Evolutionary conservation across 2,329 filamentous ascomycete species (phyloP).

Genomic region (Lomentospora prolificans): DNA sequence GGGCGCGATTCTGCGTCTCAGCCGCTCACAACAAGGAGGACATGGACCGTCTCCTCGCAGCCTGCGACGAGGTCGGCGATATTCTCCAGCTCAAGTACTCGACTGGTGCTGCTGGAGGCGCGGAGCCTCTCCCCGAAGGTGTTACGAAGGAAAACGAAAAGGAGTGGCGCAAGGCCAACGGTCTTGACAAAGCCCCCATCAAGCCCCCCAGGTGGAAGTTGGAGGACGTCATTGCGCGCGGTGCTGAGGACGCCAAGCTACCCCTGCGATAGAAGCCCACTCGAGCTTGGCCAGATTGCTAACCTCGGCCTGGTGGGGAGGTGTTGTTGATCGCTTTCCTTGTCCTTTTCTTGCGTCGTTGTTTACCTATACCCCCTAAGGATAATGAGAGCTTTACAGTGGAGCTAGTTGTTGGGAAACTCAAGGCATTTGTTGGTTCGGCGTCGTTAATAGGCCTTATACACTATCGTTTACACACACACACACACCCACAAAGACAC

Average conservation of each 20-base stretch:
- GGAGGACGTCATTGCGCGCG: constrained; percentile 68
- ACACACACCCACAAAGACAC: neutral
- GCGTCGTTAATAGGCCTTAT: neutral
- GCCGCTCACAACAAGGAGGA: constrained; percentile 98
- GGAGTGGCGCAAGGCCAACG: constrained; percentile 52
- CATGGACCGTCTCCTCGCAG: constrained; percentile 76
- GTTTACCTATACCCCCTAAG: neutral
- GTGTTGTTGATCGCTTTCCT: neutral
- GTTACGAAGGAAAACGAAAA: constrained; percentile 62
- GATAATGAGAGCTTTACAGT: neutral
- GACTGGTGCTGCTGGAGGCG: constrained; percentile 86
- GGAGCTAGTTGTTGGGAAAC: neutral
- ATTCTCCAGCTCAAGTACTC: constrained; percentile 93
- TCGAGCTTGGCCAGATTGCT: neutral
- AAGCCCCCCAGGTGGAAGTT: constrained; percentile 71
- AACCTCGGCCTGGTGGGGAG: neutral
- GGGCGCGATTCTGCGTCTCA: constrained; percentile 91
- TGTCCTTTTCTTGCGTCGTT: no score
- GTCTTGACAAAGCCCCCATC: constrained; percentile 59
- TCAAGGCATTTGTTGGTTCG: neutral
- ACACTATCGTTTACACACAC: neutral
- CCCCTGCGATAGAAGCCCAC: constrained; percentile 49
- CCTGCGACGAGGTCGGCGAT: constrained; percentile 88
- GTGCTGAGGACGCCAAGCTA: constrained; percentile 66
- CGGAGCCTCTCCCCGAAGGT: constrained; percentile 63